Base-by-base conservation (phyloP, 208 protist species). In the Leishmania turanica region DNA sequence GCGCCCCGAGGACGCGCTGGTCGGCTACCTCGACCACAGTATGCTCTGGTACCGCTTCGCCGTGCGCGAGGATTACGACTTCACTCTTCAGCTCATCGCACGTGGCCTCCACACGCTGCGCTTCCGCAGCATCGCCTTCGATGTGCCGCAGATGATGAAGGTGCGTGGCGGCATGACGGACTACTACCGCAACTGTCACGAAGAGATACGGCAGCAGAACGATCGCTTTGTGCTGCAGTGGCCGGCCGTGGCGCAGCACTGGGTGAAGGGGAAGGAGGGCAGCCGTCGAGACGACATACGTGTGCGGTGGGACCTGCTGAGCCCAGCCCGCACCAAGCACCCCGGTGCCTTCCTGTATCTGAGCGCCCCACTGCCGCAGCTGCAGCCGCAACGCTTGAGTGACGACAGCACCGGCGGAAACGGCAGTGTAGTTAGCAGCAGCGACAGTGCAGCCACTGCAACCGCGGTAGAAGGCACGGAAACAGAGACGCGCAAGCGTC, bases 51-150 rank as follows among this genome's bases (percentile, higher is more conserved):
- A 96, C 79, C 91, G 92, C 56, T 97, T 98, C 60, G 86, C 87
- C 68, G 90, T 97, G 13, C 93, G 93, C 5, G 93, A 98, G 77
- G 95, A 98, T 82, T 98, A 97, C 87, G 95, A 98, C 85, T 96
- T 97, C 84, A 95, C 91, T 0, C 80, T 98, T 64, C 93, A 97
- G 80, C 82, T 98, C 72, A 97, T 98, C 75, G 86, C 84, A 4
- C 87, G 90, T 17, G 93, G 93, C 4, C 79, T 95, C 64, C 89
- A 84, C 78, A 97, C 93, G 31, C 78, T 96, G 42, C 93, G 95
- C 37, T 96, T 96, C 75, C 85, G 92, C 69, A 94, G 91, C 79
- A 78, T 98, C 37, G 88, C 88, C 66, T 98, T 98, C 82, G 88
- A 92, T 24, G 93, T 92, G 1, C 95, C 95, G 2, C 83, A 89